phyloP scores from a whole-genome alignment of 2,329 filamentous ascomycete genomes.

The Macroventuria anomochaeta region DNA sequence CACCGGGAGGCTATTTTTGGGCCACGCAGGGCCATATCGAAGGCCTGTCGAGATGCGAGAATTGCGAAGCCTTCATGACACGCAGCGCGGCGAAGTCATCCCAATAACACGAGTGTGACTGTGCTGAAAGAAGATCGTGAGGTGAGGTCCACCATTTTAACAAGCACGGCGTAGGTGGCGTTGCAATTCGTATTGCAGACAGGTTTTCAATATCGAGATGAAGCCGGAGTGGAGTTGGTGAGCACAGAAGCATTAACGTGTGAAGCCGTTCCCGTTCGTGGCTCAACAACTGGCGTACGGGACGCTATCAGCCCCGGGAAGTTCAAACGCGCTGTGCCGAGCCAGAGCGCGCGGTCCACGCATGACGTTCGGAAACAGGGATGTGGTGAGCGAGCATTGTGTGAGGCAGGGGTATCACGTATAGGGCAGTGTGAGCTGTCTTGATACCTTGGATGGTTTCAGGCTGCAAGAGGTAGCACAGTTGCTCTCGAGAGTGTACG shows the following conservation, averaged over 20 bases:
- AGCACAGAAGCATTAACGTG: background rate
- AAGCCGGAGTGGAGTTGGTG: background rate
- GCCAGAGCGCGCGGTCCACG: constrained; percentile 12
- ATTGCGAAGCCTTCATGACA: no score
- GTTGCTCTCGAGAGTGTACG: background rate
- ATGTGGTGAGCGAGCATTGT: constrained; percentile 3
- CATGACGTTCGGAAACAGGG: constrained; percentile 26
- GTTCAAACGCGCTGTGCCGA: constrained; percentile 10
- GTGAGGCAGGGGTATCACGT: background rate
- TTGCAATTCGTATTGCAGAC: background rate
- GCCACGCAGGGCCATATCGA: background rate
- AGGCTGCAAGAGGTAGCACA: background rate
- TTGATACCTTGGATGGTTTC: constrained; percentile 9
- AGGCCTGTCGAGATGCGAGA: constrained; percentile 7
- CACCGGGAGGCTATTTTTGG: constrained; percentile 15
- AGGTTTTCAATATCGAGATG: no score
- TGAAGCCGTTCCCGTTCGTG: constrained; percentile 12
- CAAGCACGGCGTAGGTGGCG: constrained; percentile 1
- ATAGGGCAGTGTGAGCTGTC: constrained; percentile 1
- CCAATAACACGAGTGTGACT: background rate
- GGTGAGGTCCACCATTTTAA: no score
- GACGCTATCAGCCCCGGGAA: constrained; percentile 4
- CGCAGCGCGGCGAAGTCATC: background rate
- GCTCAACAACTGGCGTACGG: constrained; percentile 8
- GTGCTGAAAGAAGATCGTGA: constrained; percentile 3